These are phyloP conservation scores for Termitomyces sp. DNA, from an alignment of 768 basidiomycete species.

Conservation along the genomic window DNA sequence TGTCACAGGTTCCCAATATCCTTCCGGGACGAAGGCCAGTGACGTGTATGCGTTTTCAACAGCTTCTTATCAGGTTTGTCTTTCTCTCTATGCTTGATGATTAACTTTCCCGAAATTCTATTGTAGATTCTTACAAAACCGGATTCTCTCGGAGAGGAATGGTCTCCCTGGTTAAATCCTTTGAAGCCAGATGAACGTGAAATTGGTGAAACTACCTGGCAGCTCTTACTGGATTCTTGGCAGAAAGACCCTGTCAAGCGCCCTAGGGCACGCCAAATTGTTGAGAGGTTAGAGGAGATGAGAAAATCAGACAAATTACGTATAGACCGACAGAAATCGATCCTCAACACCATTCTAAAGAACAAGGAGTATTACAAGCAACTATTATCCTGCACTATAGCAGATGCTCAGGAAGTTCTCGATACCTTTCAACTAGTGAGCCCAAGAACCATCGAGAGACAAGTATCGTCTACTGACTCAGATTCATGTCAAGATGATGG, in stretches of 20 bases:
- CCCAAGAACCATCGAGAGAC: neutral
- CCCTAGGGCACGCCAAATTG: neutral
- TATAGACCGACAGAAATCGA: neutral
- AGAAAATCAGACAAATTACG: neutral
- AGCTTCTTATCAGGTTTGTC: too few relatives aligned
- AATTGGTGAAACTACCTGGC: neutral
- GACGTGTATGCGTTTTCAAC: constrained; percentile 14
- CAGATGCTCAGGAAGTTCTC: too few relatives aligned
- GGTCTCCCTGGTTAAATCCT: too few relatives aligned
- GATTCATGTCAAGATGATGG: neutral
- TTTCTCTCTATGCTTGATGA: neutral
- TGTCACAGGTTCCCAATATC: too few relatives aligned
- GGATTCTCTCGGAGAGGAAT: neutral
- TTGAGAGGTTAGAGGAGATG: neutral
- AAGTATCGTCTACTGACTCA: too few relatives aligned
- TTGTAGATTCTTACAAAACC: constrained; percentile 6
- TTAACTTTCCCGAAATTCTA: neutral
- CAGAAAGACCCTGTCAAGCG: neutral
- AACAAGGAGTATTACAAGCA: neutral
- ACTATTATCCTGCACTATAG: neutral
- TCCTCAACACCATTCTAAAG: neutral
- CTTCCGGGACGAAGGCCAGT: neutral
- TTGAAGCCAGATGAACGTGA: neutral
- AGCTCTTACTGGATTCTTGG: too few relatives aligned
- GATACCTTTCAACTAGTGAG: constrained; percentile 3